Base-by-base conservation (phyloP, 2,329 filamentous ascomycete genomes). In the Calonectria multiphialidica region DNA sequence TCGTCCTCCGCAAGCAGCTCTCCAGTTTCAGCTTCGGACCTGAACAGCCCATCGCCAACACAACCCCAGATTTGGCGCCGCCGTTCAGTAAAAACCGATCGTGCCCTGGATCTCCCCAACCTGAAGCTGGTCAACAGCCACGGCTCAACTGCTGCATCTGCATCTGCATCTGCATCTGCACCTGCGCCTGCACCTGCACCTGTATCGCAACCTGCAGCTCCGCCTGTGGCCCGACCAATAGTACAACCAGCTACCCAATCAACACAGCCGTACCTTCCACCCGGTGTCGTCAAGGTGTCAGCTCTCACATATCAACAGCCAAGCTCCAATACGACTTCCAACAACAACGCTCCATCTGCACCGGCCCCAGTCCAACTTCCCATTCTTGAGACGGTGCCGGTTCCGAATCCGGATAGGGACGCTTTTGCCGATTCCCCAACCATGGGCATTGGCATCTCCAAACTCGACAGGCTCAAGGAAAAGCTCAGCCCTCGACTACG, bases 21-120 rank as follows among this genome's bases (percentile, higher is more conserved):
- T 61, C 71, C 75, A 42, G 63, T 70, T 13, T 71, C 75, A 62
- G 61, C 73, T 49, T 59, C 64, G 16, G 64, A 67, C 23, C 68
- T 78, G 16, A 75, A 77, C 18, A 73, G 78, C 23, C 71, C 79
- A 8, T 81, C 82, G 18, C 76, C 82, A 28, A 77, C 78, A 33
- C 79, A 81, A 35, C 77, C 80, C 50, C 81, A 86, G 59, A 79
- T 86, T 55, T 90, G 88, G 88, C 85, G 86, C 69, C 84, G 89
- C 65, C 86, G 89, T 55, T 89, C 88, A 16, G 81, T 86, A 30
- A 90, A 87, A 78, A 83, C 83, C 67, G 87, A 89, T 66, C 83
- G 84, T 65, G 85, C 81, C 72, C 79, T 87, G 40, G 84, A 87
- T 57, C 83, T 90, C 5, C 81, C 87, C 10, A 85, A 87, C 69